Evolutionary conservation across 768 basidiomycete genomes (phyloP).

Genomic region (Pleurotus eryngii): DNA sequence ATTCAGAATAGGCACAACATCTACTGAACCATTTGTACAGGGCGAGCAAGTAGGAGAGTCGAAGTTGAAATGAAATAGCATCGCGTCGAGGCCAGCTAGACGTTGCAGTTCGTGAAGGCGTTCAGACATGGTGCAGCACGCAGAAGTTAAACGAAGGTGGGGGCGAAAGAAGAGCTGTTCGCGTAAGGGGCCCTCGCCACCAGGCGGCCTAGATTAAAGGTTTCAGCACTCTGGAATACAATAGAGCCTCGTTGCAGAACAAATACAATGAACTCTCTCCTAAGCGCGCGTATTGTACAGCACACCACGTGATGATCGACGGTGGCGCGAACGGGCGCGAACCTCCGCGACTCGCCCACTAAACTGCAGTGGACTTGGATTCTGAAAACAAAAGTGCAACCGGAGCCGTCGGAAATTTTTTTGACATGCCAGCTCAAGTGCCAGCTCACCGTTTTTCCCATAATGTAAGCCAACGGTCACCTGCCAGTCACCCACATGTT

Average conservation of each 20-base stretch:
- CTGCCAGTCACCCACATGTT: neutral
- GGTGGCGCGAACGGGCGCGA: no score
- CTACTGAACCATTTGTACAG: conserved; percentile 19
- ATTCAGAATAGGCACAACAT: conserved; percentile 11
- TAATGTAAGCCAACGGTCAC: no score
- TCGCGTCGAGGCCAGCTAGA: conserved; percentile 41
- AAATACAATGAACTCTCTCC: neutral
- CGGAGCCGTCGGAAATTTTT: no score
- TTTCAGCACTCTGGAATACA: neutral
- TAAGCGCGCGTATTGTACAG: neutral
- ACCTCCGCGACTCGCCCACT: no score
- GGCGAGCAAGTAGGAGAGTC: conserved; percentile 18
- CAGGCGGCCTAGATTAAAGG: neutral
- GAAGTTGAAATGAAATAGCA: conserved; percentile 31
- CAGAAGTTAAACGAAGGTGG: conserved; percentile 9
- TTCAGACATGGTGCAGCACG: conserved; percentile 19
- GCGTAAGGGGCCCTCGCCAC: conserved; percentile 1
- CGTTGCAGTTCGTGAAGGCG: conserved; percentile 32
- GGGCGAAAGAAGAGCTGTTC: conserved; percentile 1
- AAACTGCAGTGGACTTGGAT: no score
- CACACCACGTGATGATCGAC: neutral
- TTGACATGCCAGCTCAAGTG: no score
- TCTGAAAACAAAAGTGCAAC: no score
- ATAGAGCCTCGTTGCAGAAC: conserved; percentile 7
- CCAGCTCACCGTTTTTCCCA: no score